phyloP scores from a whole-genome alignment of 2,329 filamentous ascomycete species.

The Akanthomyces lecanii region DNA sequence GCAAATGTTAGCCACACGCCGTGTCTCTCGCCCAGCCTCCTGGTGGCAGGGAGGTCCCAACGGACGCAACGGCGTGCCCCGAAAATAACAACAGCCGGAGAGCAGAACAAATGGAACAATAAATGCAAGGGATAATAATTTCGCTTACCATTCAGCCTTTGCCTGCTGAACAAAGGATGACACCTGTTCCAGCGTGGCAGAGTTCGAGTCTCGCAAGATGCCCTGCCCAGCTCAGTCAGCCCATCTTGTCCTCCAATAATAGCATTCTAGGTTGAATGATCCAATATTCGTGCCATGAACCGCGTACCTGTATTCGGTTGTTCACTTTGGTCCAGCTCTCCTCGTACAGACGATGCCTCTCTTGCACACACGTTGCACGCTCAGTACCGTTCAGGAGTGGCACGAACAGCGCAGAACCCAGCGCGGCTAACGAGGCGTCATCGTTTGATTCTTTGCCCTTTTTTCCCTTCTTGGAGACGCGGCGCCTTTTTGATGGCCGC shows the following conservation, averaged over 20 bases:
- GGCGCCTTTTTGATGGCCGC: conserved; percentile 54
- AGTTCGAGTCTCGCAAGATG: conserved; percentile 57
- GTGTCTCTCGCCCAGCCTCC: conserved; percentile 6
- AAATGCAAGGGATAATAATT: background rate
- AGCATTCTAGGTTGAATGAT: background rate
- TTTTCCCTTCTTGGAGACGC: conserved; percentile 43
- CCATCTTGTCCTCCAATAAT: background rate
- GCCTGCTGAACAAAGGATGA: conserved; percentile 48
- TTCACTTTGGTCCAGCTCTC: conserved; percentile 63
- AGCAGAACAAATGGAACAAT: background rate
- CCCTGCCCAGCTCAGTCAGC: conserved; percentile 32
- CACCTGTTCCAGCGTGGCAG: conserved; percentile 56
- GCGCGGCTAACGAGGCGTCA: background rate
- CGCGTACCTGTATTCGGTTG: conserved; percentile 50
- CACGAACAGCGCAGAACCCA: conserved; percentile 38
- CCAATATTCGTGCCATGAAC: background rate
- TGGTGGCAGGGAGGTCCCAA: background rate
- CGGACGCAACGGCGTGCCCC: background rate
- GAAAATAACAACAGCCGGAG: background rate
- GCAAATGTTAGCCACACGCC: conserved; percentile 19
- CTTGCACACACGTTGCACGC: conserved; percentile 40
- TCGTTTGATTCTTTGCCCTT: conserved; percentile 25
- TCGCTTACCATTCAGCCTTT: conserved; percentile 28
- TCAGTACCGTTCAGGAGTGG: conserved; percentile 54
- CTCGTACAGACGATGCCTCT: conserved; percentile 58